Evolutionary conservation across 352 stramenopile species (phyloP).

Genomic region (Thalassiosira gravida): DNA sequence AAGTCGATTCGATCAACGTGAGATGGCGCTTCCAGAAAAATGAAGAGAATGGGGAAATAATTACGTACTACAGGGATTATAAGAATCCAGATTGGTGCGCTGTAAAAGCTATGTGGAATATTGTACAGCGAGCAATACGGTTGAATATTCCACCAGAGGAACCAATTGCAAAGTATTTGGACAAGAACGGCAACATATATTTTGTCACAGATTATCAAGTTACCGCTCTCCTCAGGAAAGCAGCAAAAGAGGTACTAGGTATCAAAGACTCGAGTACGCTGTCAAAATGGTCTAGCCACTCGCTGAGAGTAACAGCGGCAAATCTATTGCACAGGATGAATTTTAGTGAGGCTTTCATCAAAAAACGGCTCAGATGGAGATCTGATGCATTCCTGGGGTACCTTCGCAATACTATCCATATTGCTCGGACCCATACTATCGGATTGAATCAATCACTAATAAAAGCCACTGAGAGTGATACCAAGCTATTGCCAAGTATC

Average conservation of each 20-base stretch:
- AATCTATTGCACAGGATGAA: not conserved
- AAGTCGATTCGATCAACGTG: too few species aligned
- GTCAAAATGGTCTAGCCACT: not conserved
- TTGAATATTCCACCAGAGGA: not conserved
- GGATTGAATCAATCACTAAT: too few species aligned
- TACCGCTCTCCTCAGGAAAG: not conserved
- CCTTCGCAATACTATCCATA: not conserved
- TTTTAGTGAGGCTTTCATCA: not conserved
- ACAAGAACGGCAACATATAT: not conserved
- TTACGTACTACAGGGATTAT: conserved; percentile 19
- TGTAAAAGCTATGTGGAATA: not conserved
- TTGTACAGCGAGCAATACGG: conserved; percentile 6
- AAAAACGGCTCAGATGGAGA: not conserved
- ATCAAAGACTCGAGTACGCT: not conserved
- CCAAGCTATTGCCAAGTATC: too few species aligned
- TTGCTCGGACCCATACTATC: not conserved
- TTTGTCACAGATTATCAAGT: not conserved
- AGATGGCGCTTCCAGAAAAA: conserved; percentile 27
- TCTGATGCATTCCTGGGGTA: conserved; percentile 5
- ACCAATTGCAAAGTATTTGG: not conserved
- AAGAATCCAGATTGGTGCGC: conserved; percentile 3
- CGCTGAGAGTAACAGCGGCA: not conserved
- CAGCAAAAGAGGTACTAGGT: not conserved
- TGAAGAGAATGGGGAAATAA: not conserved
- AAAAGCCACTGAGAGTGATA: too few species aligned